These are phyloP conservation scores for Fraxinus dipetala DNA, from an alignment of 305 asterid genomes.

Conservation along the genomic window DNA sequence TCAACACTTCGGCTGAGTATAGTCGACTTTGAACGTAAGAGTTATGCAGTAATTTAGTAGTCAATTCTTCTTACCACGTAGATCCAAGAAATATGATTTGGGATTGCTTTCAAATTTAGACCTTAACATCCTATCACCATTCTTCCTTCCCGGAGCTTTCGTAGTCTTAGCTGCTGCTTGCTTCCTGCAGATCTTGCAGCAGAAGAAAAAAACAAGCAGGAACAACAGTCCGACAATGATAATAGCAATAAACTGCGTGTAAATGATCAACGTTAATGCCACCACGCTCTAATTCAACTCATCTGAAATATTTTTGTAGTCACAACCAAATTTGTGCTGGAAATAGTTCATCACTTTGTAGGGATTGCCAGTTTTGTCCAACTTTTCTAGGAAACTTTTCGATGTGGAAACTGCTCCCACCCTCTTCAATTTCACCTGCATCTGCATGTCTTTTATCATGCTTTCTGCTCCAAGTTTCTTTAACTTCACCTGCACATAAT, in stretches of 20 bases:
- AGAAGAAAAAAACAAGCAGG: background rate
- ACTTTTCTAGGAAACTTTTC: background rate
- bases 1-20: background rate
- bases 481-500: slow-evolving; percentile 15
- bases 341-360: background rate
- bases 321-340: background rate
- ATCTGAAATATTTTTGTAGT: background rate
- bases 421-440: background rate
- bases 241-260: background rate
- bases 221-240: background rate
- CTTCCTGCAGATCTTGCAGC: background rate
- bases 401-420: background rate
- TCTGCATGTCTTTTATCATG: background rate
- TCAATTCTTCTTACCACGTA: background rate
- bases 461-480: slow-evolving; percentile 3
- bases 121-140: background rate
- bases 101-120: background rate
- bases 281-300: background rate
- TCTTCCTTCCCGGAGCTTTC: background rate
- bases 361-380: background rate
- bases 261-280: background rate
- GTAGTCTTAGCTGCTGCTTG: background rate
- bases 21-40: background rate
- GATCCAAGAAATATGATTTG: background rate
- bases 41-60: background rate